Evolutionary conservation across 2,329 filamentous ascomycete genomes (phyloP), one percentile per base, ranked within the genome.

Genomic region (Diplodia mutila): DNA sequence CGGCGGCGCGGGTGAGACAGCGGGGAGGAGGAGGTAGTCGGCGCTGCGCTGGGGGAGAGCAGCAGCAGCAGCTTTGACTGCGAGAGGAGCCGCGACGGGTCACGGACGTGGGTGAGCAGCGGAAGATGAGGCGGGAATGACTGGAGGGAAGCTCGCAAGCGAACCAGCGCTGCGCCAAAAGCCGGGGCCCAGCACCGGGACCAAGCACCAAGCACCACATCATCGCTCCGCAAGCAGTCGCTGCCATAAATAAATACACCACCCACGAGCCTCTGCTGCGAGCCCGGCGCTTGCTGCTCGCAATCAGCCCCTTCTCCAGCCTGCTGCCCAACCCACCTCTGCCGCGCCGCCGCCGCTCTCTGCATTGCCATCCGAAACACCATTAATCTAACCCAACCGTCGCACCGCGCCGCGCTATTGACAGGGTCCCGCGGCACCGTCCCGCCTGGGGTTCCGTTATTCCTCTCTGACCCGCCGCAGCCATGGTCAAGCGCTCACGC

Each of bases 401-500:
- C 59, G 59, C 59, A 63, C 59, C 7, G 59, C 49, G 61, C 49
- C 61, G 61, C 5, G 49, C 49, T 54, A 59, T 66, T 48, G 39
- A 25, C 65, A 59, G 52, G 49, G 52, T 59, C 51, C 52, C 37
- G 39, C 21, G 42, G 53, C 8, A 32, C 42, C 21, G 34, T 54
- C 27, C 27, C 63, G 53, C n/a, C 42, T n/a, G 6, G 11, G 48
- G 16, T 27, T 55, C 29, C 21, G 8, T 14, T 21, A 4, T 39
- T 63, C 21, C 18, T 37, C 59, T 9, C 29, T 32, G 29, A 69
- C 23, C 63, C 68, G 67, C 69, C 54, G 51, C 42, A 71, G 66
- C 69, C 67, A 90, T 89, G 88, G 81, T 82, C 72, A 90, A 90
- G 79, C 87, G 88, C 76, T 82, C 84, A 78, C 82, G 85, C 77